Base-by-base conservation (phyloP, 2,329 filamentous ascomycete species). In the Ophiocordyceps unilateralis region DNA sequence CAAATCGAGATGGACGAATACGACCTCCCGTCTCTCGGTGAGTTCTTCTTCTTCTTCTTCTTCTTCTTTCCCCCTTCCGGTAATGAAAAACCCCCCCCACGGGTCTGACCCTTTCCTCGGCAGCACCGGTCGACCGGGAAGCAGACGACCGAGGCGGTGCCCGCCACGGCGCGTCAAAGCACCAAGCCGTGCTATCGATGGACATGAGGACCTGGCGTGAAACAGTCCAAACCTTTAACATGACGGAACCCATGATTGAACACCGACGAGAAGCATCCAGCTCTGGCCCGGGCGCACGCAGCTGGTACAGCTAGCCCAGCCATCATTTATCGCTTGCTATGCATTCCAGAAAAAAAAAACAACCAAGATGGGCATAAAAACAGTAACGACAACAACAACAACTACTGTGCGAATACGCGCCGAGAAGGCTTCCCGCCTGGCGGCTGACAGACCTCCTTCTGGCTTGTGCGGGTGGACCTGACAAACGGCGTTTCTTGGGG, bases 161-260 rank as follows among this genome's bases (percentile, higher is more conserved):
- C 19, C 58, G 58, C 43, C 69, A 74, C 46, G 72, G 75, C 36
- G 66, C 75, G 17, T 68, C 76, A 46, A 78, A 83, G 51, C 81
- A 91, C 48, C 91, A 98, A 61, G 84, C 88, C 12, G 81, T 98
- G 20, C 76, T 96, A 56, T 81, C 83, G 12, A 74, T 98, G 47
- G 87, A 96, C 51, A 91, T 87, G 67, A 70, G 75, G 1, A 83
- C 75, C 0, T 98, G 89, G 89, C 67, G 76, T 50, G 74, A 83
- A 19, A 69, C 95, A 39, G 80, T 93, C 41, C 60, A 82, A 10
- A 76, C 75, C 0, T 93, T 88, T 53, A 66, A 81, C 22, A 85
- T 96, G 49, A 72, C 65, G n/a, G 69, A 85, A 49, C 70, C 83
- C 1, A 80, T 95, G 60, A 96, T 98, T 48, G 74, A 79, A n/a